Evolutionary conservation across 2,329 filamentous ascomycete genomes (phyloP).

Genomic region (Cladorrhinum sp.): DNA sequence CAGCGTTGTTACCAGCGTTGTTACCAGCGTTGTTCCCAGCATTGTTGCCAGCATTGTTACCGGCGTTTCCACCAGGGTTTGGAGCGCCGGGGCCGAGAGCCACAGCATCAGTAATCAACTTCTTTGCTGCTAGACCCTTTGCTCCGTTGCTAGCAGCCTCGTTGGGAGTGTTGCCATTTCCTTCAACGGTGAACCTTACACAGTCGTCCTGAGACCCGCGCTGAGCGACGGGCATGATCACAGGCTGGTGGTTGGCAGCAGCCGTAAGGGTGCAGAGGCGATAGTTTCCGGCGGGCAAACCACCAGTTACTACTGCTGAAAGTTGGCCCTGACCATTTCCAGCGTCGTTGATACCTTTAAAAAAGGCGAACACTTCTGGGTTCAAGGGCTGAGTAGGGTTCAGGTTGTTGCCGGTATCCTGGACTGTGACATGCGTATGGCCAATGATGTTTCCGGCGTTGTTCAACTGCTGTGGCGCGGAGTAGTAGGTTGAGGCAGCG

Average conservation of each 20-base stretch:
- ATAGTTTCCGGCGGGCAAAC: constrained; percentile 42
- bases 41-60: constrained; percentile 22
- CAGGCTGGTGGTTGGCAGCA: constrained; percentile 43
- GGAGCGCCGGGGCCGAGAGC: constrained; percentile 27
- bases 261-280: constrained; percentile 43
- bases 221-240: constrained; percentile 44
- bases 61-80: constrained; percentile 22
- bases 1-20: constrained; percentile 20
- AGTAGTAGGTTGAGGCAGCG: constrained; percentile 57
- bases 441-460: constrained; percentile 53
- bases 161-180: constrained; percentile 28
- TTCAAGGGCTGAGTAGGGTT: constrained; percentile 50
- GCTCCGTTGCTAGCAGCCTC: constrained; percentile 30
- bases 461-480: constrained; percentile 53
- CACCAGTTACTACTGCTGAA: constrained; percentile 35
- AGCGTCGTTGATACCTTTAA: constrained; percentile 42
- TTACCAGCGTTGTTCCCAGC: constrained; percentile 18
- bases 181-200: constrained; percentile 40
- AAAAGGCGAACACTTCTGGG: constrained; percentile 44
- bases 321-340: constrained; percentile 39
- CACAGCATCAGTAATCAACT: constrained; percentile 27
- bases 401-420: constrained; percentile 49
- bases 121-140: constrained; percentile 27
- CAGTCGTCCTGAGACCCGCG: constrained; percentile 46
- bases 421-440: constrained; percentile 58